A percentile compares a stretch with the other conserved stretches of the same genome.
Conservation (phyloP, 371 early-diverging fungal genomes). For the Lichtheimia ornata region DNA sequence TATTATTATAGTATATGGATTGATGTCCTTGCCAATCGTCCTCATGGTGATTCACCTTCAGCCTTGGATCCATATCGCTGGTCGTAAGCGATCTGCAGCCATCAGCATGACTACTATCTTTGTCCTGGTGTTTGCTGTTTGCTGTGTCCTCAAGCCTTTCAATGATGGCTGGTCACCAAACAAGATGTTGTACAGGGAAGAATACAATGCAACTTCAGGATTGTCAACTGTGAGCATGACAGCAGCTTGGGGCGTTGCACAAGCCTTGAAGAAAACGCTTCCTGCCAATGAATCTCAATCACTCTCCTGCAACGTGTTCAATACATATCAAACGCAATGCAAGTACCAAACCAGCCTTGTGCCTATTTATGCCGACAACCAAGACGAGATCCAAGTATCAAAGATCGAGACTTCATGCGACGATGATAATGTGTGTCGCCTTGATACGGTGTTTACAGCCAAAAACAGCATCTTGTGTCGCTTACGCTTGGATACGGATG, state of each 20-base stretch:
- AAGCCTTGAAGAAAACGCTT: constrained; percentile 22
- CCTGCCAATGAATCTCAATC: constrained; percentile 26
- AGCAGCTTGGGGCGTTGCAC: constrained; percentile 23
- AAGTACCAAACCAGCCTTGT: constrained; percentile 29
- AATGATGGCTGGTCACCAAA: constrained; percentile 43
- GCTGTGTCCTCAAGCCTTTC: constrained; percentile 36
- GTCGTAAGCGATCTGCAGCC: constrained; percentile 20
- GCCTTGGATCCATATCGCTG: constrained; percentile 42
- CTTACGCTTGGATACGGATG: constrained; percentile 23
- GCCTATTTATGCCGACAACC: constrained; percentile 29
- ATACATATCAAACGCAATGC: constrained; percentile 26
- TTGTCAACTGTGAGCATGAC: constrained; percentile 29
- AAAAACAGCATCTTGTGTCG: constrained; percentile 47
- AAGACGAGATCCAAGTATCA: constrained; percentile 22
- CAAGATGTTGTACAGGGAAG: constrained; percentile 38
- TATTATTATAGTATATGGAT: constrained; percentile 32
- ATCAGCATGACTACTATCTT: constrained; percentile 11
- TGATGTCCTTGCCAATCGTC: constrained; percentile 27
- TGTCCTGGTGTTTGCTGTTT: constrained; percentile 32
- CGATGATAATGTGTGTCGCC: constrained; percentile 12
- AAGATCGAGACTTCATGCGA: constrained; percentile 20
- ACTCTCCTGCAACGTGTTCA: constrained; percentile 17
- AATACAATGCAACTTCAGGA: constrained; percentile 28
- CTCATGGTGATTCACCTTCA: constrained; percentile 27
- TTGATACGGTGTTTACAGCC: constrained; percentile 21